Percentiles rank a stretch among this genome's conserved stretches.
Evolutionary conservation across 208 protist genomes (phyloP).

Genomic region (Trypanosoma boissoni): DNA sequence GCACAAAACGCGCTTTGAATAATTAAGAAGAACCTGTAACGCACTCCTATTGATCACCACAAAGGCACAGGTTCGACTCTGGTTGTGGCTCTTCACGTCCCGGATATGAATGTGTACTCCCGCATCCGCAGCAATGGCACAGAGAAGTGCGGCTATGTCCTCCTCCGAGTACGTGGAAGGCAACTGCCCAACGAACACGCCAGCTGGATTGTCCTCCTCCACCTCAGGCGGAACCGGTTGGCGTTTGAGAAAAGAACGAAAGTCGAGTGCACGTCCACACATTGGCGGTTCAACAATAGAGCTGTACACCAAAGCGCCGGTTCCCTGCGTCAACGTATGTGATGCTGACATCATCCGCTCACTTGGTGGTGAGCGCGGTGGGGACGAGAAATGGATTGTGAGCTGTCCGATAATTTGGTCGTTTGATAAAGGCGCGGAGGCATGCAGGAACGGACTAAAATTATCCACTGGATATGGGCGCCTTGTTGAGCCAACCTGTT

Average conservation of each 20-base stretch:
- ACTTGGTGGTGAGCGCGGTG: constrained; percentile 3
- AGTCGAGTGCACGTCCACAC: constrained; percentile 42
- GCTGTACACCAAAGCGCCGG: constrained; percentile 46
- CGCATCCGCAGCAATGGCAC: constrained; percentile 50
- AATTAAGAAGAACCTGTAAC: constrained; percentile 44
- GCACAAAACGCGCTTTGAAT: constrained; percentile 75
- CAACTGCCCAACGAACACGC: constrained; percentile 81
- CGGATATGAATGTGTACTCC: constrained; percentile 55
- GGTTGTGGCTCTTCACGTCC: constrained; percentile 78
- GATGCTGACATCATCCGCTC: neutral
- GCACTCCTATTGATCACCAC: constrained; percentile 68
- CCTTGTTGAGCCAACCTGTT: neutral
- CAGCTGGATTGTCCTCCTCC: constrained; percentile 43
- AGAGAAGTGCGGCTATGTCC: constrained; percentile 67
- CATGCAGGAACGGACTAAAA: constrained; percentile 5
- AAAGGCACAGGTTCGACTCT: constrained; percentile 84
- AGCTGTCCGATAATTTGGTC: constrained; percentile 3
- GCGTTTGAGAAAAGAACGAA: constrained; percentile 46
- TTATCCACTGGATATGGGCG: constrained; percentile 1
- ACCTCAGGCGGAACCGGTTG: constrained; percentile 33
- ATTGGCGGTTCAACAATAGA: constrained; percentile 37
- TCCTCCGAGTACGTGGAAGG: constrained; percentile 71
- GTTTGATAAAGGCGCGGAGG: neutral
- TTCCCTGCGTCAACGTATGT: neutral
- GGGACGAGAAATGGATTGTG: neutral